phyloP scores from a whole-genome alignment of 2,329 filamentous ascomycete genomes.

The Amesomyces nigricolor region DNA sequence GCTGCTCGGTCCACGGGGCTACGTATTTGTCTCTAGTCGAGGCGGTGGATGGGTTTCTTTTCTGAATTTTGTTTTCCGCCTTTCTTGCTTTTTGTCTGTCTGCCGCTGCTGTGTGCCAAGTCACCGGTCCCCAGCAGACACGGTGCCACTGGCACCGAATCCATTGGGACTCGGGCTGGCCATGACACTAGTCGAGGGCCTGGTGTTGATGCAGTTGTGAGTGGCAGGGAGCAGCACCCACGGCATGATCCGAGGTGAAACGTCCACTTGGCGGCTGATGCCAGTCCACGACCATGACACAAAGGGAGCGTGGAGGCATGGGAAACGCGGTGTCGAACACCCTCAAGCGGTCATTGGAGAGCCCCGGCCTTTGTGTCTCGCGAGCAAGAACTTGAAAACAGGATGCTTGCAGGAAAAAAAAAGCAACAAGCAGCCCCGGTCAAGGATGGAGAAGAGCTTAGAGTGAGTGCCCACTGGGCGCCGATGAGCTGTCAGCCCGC shows the following conservation, averaged over 20 bases:
- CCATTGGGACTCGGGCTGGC: slow-evolving; percentile 21
- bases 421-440: slow-evolving; percentile 18
- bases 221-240: slow-evolving; percentile 11
- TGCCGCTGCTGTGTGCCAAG: slow-evolving; percentile 24
- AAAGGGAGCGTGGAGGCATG: slow-evolving; percentile 16
- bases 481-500: slow-evolving; percentile 18
- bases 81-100: slow-evolving; percentile 14
- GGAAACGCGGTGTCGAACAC: slow-evolving; percentile 6
- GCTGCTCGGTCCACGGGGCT: not conserved
- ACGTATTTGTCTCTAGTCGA: slow-evolving; percentile 1
- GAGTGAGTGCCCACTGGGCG: slow-evolving; percentile 9
- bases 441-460: not conserved
- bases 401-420: slow-evolving; percentile 21
- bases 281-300: slow-evolving; percentile 1
- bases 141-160: slow-evolving; percentile 21
- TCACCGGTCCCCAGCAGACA: slow-evolving; percentile 17
- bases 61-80: slow-evolving; percentile 6
- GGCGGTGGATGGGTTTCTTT: slow-evolving; percentile 16
- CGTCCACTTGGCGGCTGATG: slow-evolving; percentile 7
- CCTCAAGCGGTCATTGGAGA: slow-evolving; percentile 3
- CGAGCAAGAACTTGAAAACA: not conserved
- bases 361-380: not conserved
- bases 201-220: slow-evolving; percentile 11
- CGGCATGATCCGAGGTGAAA: slow-evolving; percentile 13
- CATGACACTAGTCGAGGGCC: slow-evolving; percentile 21